These are phyloP conservation scores for Coix lacrymajobi DNA, from an alignment of 176 grass and related monocot genomes.

Conservation along the genomic window DNA sequence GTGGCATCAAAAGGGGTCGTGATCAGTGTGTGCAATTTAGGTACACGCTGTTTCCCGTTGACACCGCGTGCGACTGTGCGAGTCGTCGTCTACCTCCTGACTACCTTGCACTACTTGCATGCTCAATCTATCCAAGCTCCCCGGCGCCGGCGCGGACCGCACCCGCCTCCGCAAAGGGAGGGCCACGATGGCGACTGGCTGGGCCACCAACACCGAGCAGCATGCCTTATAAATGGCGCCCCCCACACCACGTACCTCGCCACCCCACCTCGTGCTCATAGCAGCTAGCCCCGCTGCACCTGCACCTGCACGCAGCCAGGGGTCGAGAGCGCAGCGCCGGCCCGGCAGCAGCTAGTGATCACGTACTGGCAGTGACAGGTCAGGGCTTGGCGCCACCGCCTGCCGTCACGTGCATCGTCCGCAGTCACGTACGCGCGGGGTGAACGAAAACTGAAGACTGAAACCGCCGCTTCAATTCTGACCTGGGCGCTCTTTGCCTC, in stretches of 20 bases:
- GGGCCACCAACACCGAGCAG: not conserved
- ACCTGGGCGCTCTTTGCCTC: not conserved
- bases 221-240: conserved; percentile 15
- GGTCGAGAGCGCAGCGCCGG: not conserved
- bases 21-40: not conserved
- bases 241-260: not conserved
- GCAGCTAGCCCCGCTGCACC: not conserved
- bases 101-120: not conserved
- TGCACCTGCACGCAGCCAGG: not conserved
- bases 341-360: not conserved
- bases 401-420: not conserved
- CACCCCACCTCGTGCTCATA: not conserved
- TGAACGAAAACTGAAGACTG: no score
- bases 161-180: not conserved
- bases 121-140: not conserved
- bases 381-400: not conserved
- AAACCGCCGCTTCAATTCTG: not conserved
- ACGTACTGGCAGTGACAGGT: not conserved
- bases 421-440: not conserved
- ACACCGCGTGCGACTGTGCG: not conserved
- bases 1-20: not conserved
- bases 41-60: not conserved
- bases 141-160: not conserved
- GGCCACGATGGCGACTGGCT: not conserved
- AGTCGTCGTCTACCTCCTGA: not conserved